phyloP scores from a whole-genome alignment of 129 eudicot genomes.

The Escallonia herrerae region DNA sequence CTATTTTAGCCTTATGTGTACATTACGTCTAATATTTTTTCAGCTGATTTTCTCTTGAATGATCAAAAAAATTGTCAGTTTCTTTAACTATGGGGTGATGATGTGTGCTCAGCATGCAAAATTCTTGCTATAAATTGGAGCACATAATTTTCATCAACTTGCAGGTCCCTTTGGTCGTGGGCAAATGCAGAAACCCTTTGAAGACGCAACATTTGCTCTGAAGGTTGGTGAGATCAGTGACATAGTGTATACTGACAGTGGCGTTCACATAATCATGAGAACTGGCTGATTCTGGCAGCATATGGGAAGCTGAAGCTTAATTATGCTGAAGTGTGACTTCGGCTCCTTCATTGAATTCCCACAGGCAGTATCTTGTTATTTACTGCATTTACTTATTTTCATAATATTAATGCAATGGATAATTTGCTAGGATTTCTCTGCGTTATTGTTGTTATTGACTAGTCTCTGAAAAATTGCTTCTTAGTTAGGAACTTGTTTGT shows the following conservation, averaged over 20 bases:
- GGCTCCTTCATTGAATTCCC: not conserved
- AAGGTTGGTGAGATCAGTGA: constrained; percentile 41
- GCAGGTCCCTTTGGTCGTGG: constrained; percentile 37
- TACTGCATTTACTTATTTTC: not conserved
- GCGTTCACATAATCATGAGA: constrained; percentile 41
- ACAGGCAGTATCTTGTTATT: not conserved
- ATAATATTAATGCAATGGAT: not conserved
- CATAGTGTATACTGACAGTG: constrained; percentile 36
- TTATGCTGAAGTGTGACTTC: not conserved
- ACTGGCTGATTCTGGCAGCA: constrained; percentile 12
- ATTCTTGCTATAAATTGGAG: not conserved
- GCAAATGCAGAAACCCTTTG: constrained; percentile 49
- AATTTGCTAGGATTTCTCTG: not conserved
- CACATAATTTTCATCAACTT: not conserved
- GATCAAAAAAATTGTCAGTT: too few species aligned
- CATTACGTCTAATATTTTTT: too few species aligned
- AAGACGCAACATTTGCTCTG: constrained; percentile 32
- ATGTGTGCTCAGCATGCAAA: not conserved
- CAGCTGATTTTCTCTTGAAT: too few species aligned
- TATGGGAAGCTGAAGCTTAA: not conserved
- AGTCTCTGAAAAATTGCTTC: not conserved
- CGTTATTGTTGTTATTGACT: not conserved
- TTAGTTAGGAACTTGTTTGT: not conserved
- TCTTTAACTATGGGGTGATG: too few species aligned
- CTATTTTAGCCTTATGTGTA: too few species aligned